A percentile compares a stretch with the other conserved stretches of the same genome.
Conservation (phyloP, 164 flowering plant species). For the Chimonanthus salicifolius region DNA sequence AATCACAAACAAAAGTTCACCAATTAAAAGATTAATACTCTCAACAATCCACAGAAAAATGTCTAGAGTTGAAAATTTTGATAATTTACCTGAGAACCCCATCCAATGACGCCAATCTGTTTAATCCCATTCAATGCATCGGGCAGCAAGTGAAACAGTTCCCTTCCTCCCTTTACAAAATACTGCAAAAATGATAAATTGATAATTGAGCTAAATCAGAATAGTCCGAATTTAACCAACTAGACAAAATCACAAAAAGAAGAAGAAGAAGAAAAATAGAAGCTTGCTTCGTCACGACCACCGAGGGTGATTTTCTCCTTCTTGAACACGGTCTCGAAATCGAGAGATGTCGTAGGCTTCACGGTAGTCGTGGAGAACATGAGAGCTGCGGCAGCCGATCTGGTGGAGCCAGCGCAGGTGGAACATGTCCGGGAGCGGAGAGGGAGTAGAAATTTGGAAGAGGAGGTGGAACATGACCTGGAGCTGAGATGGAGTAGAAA, state of each 20-base stretch:
- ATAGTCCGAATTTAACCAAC: not conserved
- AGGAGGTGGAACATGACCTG: too few relatives aligned
- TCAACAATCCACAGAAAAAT: not conserved
- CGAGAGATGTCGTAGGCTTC: conserved; percentile 26
- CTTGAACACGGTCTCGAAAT: conserved; percentile 69
- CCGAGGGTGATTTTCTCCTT: conserved; percentile 50
- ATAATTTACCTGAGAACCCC: conserved; percentile 94
- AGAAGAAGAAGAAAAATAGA: too few relatives aligned
- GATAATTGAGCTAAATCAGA: not conserved
- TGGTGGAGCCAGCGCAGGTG: not conserved
- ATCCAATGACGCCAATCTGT: conserved; percentile 95
- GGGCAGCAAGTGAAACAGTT: conserved; percentile 67
- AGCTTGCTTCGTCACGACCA: conserved; percentile 28
- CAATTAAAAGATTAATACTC: too few relatives aligned
- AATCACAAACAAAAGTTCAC: too few relatives aligned
- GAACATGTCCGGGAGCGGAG: too few relatives aligned
- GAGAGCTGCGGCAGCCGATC: conserved; percentile 14
- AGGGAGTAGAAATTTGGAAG: too few relatives aligned
- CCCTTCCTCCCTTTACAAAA: conserved; percentile 90
- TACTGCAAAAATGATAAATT: conserved; percentile 32
- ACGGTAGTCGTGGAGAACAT: conserved; percentile 33
- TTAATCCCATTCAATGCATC: conserved; percentile 88
- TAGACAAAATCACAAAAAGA: not conserved
- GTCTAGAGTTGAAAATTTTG: not conserved
- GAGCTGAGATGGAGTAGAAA: too few relatives aligned